A percentile compares a stretch with the other conserved stretches of the same genome.
phyloP scores from a whole-genome alignment of 1,284 basidiomycete genomes.

The Singerocomus inundabilis region DNA sequence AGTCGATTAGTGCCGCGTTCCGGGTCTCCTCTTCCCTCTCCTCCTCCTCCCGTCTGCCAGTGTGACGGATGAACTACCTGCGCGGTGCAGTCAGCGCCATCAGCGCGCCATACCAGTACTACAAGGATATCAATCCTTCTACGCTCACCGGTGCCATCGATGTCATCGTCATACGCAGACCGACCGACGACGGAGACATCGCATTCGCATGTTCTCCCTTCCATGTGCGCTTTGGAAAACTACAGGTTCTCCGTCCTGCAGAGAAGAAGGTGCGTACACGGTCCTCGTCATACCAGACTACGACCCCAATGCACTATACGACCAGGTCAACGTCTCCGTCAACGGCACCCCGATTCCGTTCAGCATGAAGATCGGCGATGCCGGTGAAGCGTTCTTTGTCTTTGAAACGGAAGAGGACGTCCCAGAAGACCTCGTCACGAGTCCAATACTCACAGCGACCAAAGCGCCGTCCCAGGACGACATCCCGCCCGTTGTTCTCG shows the following conservation, averaged over 20 bases:
- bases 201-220: conserved; percentile 94
- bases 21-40: too few relatives aligned
- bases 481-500: conserved; percentile 22
- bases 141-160: conserved; percentile 97
- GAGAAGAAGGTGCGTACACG: conserved; percentile 79
- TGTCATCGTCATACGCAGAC: conserved; percentile 88
- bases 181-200: conserved; percentile 57
- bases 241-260: conserved; percentile 90
- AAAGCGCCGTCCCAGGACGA: conserved; percentile 39
- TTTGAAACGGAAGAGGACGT: conserved; percentile 96
- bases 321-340: conserved; percentile 77
- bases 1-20: conserved; percentile 1
- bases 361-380: conserved; percentile 98
- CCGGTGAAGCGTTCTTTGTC: conserved; percentile 98
- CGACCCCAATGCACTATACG: background rate
- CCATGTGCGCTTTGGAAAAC: conserved; percentile 97
- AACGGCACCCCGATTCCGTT: conserved; percentile 86
- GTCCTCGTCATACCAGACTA: background rate
- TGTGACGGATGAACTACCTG: conserved; percentile 76
- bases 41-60: too few relatives aligned
- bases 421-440: conserved; percentile 91
- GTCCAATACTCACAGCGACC: conserved; percentile 78
- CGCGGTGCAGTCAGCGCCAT: conserved; percentile 79
- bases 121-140: conserved; percentile 89
- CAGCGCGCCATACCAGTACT: conserved; percentile 80